Evolutionary conservation across 805 yeast genomes (phyloP).

Genomic region (Pichia cabralensis): DNA sequence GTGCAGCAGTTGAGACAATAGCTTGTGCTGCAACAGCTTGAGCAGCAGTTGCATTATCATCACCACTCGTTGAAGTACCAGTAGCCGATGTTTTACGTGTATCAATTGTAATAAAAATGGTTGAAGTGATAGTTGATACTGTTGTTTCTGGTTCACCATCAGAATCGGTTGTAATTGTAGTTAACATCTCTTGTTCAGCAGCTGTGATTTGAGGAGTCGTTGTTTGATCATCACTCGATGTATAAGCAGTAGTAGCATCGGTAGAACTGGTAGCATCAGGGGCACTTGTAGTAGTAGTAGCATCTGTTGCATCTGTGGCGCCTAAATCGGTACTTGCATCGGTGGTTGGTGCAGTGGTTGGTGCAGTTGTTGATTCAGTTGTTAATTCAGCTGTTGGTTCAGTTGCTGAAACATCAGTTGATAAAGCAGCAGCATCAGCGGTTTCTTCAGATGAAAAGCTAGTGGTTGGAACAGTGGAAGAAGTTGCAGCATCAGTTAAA

Average conservation of each 20-base stretch:
- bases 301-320: no score
- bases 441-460: no score
- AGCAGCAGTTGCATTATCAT: not conserved
- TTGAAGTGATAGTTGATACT: conserved; percentile 4
- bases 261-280: no score
- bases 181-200: not conserved
- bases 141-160: conserved; percentile 5
- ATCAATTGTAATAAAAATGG: conserved; percentile 3
- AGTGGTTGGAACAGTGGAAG: no score
- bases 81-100: not conserved
- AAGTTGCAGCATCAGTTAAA: no score
- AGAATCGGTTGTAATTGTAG: not conserved
- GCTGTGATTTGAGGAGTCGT: not conserved
- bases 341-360: no score
- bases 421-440: no score
- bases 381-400: no score
- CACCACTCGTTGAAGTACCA: not conserved
- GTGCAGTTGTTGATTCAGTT: no score
- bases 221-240: not conserved
- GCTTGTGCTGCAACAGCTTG: not conserved
- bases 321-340: no score
- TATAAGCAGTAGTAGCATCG: conserved; percentile 5
- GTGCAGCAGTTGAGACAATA: conserved; percentile 1
- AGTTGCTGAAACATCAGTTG: no score
- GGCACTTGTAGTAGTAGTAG: no score